Evolutionary conservation across 192 early-diverging fungal genomes (phyloP), one percentile per base, ranked within the genome.

Genomic region (Phycomyces nitens): DNA sequence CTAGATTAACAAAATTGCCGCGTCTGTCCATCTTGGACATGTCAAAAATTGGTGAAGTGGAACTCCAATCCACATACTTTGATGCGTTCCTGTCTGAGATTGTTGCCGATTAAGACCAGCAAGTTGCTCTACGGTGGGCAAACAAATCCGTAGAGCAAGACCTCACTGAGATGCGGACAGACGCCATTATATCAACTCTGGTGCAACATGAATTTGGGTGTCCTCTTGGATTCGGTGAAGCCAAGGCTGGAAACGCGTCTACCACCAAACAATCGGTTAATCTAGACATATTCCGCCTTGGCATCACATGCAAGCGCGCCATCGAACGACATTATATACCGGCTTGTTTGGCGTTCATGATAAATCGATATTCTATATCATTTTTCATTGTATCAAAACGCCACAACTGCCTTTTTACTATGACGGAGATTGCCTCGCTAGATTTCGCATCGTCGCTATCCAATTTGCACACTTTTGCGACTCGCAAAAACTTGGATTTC

Each of bases 371-470:
- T n/a, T 3, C 0, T 7, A 60, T 60, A 21, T 49, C 58, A 12
- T 60, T 60, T 47, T 60, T 60, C n/a, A 44, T 60, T 60, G 58
- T 60, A 60, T 60, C 58, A 0, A 60, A 49, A 47, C 58, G 24
- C 42, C 24, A 60, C 15, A 15, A 49, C 24, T 0, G 16, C 44
- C 43, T 60, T 47, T 60, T 44, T 41, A 49, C 41, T 22, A 49
- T 60, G 58, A 60, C 26, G 43, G 26, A 60, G 26, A 60, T 60
- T 60, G 43, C 58, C 26, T 47, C 24, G 11, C 58, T 60, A 0
- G 1, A 58, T 12, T 58, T 58, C 22, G 21, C 57, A 23, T 58
- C 57, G 21, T 58, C 57, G 41, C 41, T 58, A 6, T 58, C 57
- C 5, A 27, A 47, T 24, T 43, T 26, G 14, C 39, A 27, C 26